A percentile compares a stretch with the other conserved stretches of the same genome.
These are phyloP conservation scores for Smallanthus sonchifolius DNA, from an alignment of 129 eudicot species.

Conservation along the genomic window DNA sequence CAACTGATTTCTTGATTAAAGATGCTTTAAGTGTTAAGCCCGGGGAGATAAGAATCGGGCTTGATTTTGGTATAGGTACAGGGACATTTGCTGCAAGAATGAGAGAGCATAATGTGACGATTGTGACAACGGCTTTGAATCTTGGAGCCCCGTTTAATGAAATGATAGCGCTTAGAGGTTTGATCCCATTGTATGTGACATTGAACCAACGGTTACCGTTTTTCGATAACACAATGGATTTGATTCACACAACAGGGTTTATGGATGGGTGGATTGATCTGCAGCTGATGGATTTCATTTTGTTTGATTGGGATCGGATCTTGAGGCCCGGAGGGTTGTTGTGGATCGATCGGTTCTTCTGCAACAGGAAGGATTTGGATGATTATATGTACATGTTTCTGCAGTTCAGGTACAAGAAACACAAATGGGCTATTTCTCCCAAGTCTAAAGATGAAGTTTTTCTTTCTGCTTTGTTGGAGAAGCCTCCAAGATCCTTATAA, in stretches of 20 bases:
- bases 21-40: conserved; percentile 74
- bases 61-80: conserved; percentile 89
- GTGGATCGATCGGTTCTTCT: conserved; percentile 90
- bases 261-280: conserved; percentile 98
- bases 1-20: conserved; percentile 56
- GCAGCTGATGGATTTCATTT: conserved; percentile 70
- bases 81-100: conserved; percentile 94
- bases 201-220: conserved; percentile 87
- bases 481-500: conserved; percentile 81
- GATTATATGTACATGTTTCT: conserved; percentile 95
- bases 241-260: conserved; percentile 86
- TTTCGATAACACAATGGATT: conserved; percentile 90
- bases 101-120: conserved; percentile 78
- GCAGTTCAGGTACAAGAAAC: conserved; percentile 96
- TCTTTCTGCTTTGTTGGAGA: conserved; percentile 87
- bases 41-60: conserved; percentile 82
- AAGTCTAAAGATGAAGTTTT: conserved; percentile 85
- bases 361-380: conserved; percentile 75
- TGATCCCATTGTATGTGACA: conserved; percentile 71
- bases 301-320: conserved; percentile 93
- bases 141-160: conserved; percentile 94
- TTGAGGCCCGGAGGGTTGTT: conserved; percentile 95
- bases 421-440: conserved; percentile 70
- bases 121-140: conserved; percentile 80
- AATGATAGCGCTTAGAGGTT: conserved; percentile 87